Percentiles rank a stretch among this genome's conserved stretches.
Conservation (phyloP, 352 stramenopile species). For the Nothophytophthora sp. region DNA sequence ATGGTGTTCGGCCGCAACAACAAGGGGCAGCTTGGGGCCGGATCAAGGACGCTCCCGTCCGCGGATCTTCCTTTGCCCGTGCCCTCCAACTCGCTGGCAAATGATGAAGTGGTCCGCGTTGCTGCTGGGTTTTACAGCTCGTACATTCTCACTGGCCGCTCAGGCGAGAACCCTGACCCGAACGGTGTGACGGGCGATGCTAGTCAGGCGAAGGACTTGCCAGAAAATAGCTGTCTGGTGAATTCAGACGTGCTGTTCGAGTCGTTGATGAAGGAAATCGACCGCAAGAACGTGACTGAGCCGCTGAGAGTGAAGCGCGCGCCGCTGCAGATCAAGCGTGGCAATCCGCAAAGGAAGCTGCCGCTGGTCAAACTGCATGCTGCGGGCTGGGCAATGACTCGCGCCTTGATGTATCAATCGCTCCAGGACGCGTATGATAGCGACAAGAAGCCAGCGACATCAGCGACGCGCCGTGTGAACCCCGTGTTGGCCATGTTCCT, state of each 20-base stretch:
- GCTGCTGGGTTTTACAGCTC: conserved; percentile 89
- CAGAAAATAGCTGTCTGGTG: conserved; percentile 53
- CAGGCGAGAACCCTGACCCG: conserved; percentile 34
- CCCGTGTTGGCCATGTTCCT: conserved; percentile 57
- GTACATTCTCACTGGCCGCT: conserved; percentile 85
- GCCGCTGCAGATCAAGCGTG: conserved; percentile 49
- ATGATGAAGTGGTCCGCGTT: conserved; percentile 83
- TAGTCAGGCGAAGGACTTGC: conserved; percentile 52
- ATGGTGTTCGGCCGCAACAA: conserved; percentile 91
- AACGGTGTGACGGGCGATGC: conserved; percentile 34
- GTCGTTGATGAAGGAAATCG: conserved; percentile 89
- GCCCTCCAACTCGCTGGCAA: conserved; percentile 69
- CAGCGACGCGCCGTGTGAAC: conserved; percentile 33
- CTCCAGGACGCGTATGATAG: conserved; percentile 29
- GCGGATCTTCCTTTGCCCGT: conserved; percentile 80
- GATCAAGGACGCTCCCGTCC: conserved; percentile 74
- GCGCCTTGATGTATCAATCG: conserved; percentile 84
- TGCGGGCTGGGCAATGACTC: conserved; percentile 74
- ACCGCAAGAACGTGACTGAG: conserved; percentile 38
- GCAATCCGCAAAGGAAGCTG: conserved; percentile 50
- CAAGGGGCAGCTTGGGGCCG: conserved; percentile 82
- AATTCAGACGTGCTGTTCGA: conserved; percentile 83
- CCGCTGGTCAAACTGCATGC: conserved; percentile 78
- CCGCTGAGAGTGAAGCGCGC: conserved; percentile 8
- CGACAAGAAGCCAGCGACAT: conserved; percentile 5